Conservation (phyloP, 352 stramenopile genomes). For the Phytophthora lateralis region DNA sequence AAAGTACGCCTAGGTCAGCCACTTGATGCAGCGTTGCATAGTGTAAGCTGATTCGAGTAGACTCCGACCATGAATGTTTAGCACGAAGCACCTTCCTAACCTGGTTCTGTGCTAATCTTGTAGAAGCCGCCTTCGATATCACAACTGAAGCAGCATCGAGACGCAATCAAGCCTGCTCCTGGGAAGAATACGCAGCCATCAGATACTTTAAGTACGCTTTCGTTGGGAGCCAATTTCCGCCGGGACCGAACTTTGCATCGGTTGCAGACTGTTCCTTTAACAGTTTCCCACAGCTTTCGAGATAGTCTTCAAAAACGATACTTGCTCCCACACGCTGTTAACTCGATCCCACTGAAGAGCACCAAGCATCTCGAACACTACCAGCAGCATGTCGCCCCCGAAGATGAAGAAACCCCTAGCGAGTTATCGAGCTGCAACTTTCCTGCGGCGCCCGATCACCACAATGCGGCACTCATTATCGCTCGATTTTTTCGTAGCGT, state of each 20-base stretch:
- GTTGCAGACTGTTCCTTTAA: constrained; percentile 1
- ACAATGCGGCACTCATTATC: constrained; percentile 61
- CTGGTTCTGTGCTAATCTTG: neutral
- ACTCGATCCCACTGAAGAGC: constrained; percentile 1
- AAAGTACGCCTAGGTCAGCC: constrained; percentile 68
- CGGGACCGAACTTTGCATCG: constrained; percentile 8
- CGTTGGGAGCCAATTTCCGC: constrained; percentile 4
- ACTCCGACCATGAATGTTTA: too few species aligned
- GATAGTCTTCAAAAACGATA: constrained; percentile 1
- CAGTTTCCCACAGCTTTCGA: neutral
- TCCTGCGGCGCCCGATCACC: constrained; percentile 15
- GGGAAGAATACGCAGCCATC: neutral
- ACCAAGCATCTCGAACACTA: neutral
- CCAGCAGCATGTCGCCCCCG: constrained; percentile 1
- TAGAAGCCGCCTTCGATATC: constrained; percentile 8
- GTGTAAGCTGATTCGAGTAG: constrained; percentile 16
- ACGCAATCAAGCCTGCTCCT: neutral
- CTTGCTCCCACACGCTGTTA: neutral
- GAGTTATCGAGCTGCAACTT: neutral
- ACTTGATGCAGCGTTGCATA: constrained; percentile 46
- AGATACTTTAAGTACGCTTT: neutral
- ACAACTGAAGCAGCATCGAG: neutral
- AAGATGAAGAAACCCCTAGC: constrained; percentile 1
- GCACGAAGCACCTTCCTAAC: neutral
- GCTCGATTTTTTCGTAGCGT: constrained; percentile 55